These are phyloP conservation scores for Heliamphora pulchella DNA, from an alignment of 179 eudicot species.

Conservation along the genomic window DNA sequence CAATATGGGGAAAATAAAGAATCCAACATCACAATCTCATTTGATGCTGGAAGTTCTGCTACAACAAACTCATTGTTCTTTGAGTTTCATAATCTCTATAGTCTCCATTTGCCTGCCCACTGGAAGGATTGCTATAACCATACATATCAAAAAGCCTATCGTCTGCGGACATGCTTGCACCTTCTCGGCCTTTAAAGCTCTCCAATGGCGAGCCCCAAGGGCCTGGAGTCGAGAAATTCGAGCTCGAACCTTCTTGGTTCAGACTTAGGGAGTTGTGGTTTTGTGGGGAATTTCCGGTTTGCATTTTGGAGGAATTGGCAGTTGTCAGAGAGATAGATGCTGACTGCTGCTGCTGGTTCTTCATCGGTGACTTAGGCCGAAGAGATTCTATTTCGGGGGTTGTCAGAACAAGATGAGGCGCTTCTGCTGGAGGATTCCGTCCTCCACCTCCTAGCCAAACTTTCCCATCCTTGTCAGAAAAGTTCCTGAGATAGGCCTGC, in stretches of 20 bases:
- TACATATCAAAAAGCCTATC: conserved; percentile 57
- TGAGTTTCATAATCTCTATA: conserved; percentile 57
- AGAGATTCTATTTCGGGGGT: conserved; percentile 89
- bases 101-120: conserved; percentile 41
- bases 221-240: conserved; percentile 33
- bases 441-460: conserved; percentile 98
- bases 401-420: conserved; percentile 85
- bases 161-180: conserved; percentile 28
- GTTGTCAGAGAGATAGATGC: conserved; percentile 54
- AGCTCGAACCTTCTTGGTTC: conserved; percentile 58
- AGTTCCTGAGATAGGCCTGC: conserved; percentile 61
- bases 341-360: conserved; percentile 89
- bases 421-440: conserved; percentile 92
- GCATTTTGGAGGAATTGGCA: conserved; percentile 43
- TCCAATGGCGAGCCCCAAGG: conserved; percentile 60
- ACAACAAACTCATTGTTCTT: conserved; percentile 59
- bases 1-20: not conserved
- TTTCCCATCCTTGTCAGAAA: conserved; percentile 86
- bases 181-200: conserved; percentile 37
- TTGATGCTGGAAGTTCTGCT: conserved; percentile 11
- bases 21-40: not conserved
- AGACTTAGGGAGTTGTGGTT: conserved; percentile 30
- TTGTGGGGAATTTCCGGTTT: conserved; percentile 53
- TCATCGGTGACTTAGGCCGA: conserved; percentile 94
- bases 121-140: conserved; percentile 42